These are phyloP conservation scores for Eucalyptus dawsonii DNA, from an alignment of 345 rosid species.

Conservation along the genomic window DNA sequence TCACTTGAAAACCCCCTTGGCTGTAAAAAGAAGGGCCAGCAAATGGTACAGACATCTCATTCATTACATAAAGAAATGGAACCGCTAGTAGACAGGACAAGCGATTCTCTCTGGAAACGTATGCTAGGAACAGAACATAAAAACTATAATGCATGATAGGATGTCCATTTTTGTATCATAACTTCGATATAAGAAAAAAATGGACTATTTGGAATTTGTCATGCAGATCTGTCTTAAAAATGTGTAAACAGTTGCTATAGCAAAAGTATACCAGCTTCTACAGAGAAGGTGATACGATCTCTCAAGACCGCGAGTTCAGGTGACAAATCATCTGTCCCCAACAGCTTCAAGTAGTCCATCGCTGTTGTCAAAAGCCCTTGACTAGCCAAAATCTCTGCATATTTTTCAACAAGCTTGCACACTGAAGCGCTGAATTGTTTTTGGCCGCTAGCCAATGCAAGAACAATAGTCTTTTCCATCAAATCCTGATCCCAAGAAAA, in stretches of 20 bases:
- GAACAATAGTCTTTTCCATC: slow-evolving; percentile 98
- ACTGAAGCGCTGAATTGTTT: slow-evolving; percentile 82
- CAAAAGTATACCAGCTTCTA: slow-evolving; percentile 52
- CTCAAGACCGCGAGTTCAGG: slow-evolving; percentile 78
- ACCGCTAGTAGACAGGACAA: neutral
- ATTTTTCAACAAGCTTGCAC: slow-evolving; percentile 93
- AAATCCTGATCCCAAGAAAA: slow-evolving; percentile 51
- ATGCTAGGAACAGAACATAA: neutral
- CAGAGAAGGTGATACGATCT: slow-evolving; percentile 66
- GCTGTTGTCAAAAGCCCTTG: slow-evolving; percentile 86
- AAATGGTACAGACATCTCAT: neutral
- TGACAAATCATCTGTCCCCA: slow-evolving; percentile 78
- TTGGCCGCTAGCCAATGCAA: slow-evolving; percentile 93
- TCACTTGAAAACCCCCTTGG: neutral
- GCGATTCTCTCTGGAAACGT: neutral
- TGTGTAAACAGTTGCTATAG: neutral
- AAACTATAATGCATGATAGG: neutral
- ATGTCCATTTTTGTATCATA: neutral
- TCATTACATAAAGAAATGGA: neutral
- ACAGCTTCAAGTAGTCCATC: slow-evolving; percentile 85
- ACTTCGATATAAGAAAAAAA: neutral
- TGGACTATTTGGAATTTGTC: neutral
- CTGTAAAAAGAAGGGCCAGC: neutral
- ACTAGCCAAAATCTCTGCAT: slow-evolving; percentile 95
- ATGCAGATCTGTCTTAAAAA: neutral